phyloP scores from a whole-genome alignment of 108 stramenopile genomes.

The Conticribra weissflogii region DNA sequence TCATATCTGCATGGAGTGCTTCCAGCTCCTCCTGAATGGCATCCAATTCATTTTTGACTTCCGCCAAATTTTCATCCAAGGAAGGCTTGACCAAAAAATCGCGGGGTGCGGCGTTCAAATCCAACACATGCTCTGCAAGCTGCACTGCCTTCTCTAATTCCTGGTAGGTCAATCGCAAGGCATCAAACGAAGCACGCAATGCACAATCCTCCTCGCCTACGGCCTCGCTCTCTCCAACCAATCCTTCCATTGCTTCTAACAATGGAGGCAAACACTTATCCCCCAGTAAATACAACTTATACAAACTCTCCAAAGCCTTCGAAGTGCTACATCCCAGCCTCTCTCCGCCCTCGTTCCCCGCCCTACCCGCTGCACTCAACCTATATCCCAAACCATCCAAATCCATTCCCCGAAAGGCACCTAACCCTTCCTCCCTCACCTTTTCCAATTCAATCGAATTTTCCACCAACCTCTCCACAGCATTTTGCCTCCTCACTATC shows the following conservation, averaged over 20 bases:
- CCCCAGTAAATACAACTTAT: constrained; percentile 73
- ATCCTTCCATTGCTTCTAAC: constrained; percentile 49
- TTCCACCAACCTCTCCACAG: constrained; percentile 67
- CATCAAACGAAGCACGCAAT: constrained; percentile 18
- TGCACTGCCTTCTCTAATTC: constrained; percentile 51
- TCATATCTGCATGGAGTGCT: constrained; percentile 65
- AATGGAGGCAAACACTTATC: constrained; percentile 65
- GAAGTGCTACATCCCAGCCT: constrained; percentile 48
- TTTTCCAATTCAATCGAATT: constrained; percentile 66
- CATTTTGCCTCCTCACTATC: constrained; percentile 71
- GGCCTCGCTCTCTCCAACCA: constrained; percentile 26
- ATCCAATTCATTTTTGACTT: constrained; percentile 73
- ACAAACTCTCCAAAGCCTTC: constrained; percentile 75
- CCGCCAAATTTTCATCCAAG: constrained; percentile 68
- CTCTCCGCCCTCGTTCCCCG: too few species aligned
- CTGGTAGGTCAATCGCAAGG: constrained; percentile 20
- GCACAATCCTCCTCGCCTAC: constrained; percentile 13
- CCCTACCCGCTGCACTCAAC: constrained; percentile 34
- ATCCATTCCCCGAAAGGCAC: constrained; percentile 55
- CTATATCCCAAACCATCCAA: constrained; percentile 49
- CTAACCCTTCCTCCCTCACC: constrained; percentile 69
- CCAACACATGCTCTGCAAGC: constrained; percentile 74
- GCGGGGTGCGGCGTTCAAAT: constrained; percentile 82
- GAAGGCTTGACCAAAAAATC: constrained; percentile 83
- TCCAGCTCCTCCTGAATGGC: constrained; percentile 67